Evolutionary conservation across 2,329 filamentous ascomycete genomes (phyloP).

Genomic region (Penicillium sp.): DNA sequence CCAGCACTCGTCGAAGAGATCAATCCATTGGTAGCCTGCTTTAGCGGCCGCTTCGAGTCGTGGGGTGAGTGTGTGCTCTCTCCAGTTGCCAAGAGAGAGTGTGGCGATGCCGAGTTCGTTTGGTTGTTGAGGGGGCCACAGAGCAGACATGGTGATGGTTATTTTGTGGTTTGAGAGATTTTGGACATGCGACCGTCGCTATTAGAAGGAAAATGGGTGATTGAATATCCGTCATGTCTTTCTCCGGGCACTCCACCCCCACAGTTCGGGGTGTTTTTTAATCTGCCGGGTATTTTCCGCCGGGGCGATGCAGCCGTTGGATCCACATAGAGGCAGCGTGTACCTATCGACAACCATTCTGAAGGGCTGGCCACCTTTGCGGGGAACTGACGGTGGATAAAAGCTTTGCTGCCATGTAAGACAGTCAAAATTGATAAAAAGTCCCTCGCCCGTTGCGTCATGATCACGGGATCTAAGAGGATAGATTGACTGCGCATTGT

Average conservation of each 20-base stretch:
- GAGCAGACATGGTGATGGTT: slow-evolving; percentile 9
- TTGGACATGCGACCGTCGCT: neutral
- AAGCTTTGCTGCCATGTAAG: neutral
- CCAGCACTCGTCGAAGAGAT: slow-evolving; percentile 39
- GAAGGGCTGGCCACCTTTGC: neutral
- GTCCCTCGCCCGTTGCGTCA: too few relatives aligned
- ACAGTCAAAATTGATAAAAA: too few relatives aligned
- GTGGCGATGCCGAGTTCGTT: slow-evolving; percentile 34
- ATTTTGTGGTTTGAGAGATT: neutral
- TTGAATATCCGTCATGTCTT: slow-evolving; percentile 5
- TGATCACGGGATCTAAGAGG: too few relatives aligned
- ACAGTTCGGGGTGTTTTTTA: slow-evolving; percentile 2
- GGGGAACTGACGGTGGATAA: neutral
- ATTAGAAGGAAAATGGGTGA: slow-evolving; percentile 7
- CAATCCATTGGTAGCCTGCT: slow-evolving; percentile 33
- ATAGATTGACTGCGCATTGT: too few relatives aligned
- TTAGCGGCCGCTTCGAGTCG: slow-evolving; percentile 31
- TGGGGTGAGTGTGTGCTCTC: slow-evolving; percentile 27
- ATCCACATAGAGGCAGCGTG: neutral
- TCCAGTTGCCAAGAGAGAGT: slow-evolving; percentile 32
- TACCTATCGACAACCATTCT: neutral
- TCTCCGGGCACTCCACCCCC: neutral
- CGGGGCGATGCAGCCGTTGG: neutral
- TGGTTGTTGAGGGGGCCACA: slow-evolving; percentile 15
- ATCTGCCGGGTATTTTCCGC: neutral